Conservation (phyloP, 768 basidiomycete species). For the Pholiota microspora region DNA sequence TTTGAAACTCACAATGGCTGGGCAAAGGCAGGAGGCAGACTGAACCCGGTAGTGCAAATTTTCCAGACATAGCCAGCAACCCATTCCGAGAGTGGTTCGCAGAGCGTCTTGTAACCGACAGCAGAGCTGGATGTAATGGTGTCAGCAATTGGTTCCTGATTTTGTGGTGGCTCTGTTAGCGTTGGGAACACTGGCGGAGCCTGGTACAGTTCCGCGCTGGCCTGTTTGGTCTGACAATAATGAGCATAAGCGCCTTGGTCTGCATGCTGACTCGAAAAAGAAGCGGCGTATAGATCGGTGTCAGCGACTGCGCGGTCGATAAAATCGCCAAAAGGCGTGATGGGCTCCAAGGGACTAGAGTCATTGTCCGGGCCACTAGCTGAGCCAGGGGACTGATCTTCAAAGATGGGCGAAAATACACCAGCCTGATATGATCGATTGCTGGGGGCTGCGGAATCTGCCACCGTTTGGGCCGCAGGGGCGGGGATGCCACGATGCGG, state of each 20-base stretch:
- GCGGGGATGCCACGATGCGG: slow-evolving; percentile 10
- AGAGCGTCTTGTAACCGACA: slow-evolving; percentile 64
- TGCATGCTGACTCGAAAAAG: slow-evolving; percentile 11
- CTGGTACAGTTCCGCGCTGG: slow-evolving; percentile 16
- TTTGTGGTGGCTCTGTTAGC: slow-evolving; percentile 34
- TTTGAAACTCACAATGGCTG: slow-evolving; percentile 50
- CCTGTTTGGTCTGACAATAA: slow-evolving; percentile 16
- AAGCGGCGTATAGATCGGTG: slow-evolving; percentile 18
- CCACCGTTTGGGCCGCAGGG: slow-evolving; percentile 16
- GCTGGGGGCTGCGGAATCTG: slow-evolving; percentile 26
- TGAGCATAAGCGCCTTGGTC: slow-evolving; percentile 12
- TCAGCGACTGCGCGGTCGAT: slow-evolving; percentile 69
- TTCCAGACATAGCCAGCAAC: slow-evolving; percentile 80
- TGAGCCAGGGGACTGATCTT: slow-evolving; percentile 61
- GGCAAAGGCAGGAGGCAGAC: slow-evolving; percentile 52
- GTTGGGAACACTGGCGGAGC: slow-evolving; percentile 28
- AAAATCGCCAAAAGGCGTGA: slow-evolving; percentile 76
- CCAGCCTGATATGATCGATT: slow-evolving; percentile 36
- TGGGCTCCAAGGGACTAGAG: slow-evolving; percentile 71
- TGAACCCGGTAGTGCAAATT: slow-evolving; percentile 70
- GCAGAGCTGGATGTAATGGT: slow-evolving; percentile 50
- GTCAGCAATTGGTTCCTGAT: slow-evolving; percentile 40
- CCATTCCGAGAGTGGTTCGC: slow-evolving; percentile 80
- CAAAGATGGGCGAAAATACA: slow-evolving; percentile 61
- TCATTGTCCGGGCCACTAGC: slow-evolving; percentile 46